Evolutionary conservation across 139 green algal species (phyloP), one percentile per base, ranked within the genome.

Genomic region (Chlamydomonas schloesseri): DNA sequence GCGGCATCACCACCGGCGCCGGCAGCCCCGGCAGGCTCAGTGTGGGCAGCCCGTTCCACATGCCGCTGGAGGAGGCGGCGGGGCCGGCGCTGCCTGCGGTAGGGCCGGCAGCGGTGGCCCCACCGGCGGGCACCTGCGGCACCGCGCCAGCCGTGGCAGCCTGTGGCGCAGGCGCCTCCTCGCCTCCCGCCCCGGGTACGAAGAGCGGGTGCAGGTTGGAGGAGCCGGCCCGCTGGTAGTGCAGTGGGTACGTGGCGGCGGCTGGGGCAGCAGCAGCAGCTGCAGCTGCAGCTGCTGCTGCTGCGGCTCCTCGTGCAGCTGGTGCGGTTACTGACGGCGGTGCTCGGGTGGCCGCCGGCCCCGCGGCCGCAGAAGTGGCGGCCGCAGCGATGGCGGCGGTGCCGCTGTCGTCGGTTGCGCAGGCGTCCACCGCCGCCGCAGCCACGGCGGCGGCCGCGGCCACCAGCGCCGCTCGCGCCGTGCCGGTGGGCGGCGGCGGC

Each of bases 191-290:
- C n/a, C 8, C 42, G 42, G 42, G 42, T 5, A 50, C 6, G 6
- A 50, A 8, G 67, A 85, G 23, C 31, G 79, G 23, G 31, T 85
- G 79, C 14, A 85, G 9, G 15, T n/a, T 55, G 10, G 79, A 85
- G 37, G 79, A 85, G n/a, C 79, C 79, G 21, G 79, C 67, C 23
- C 79, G 79, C 67, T 85, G 79, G 79, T 70, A 85, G 17, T 50
- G 64, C 67, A 85, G 67, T 46, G 17, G 2, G 50, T 85, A 67
- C 11, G 37, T 15, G 79, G 79, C 31, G 67, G 79, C 23, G 1
- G 15, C 6, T 31, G 62, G 37, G 24, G n/a, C 46, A 20, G 73
- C 73, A 70, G 26, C n/a, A 47, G 47, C 31, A 5, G 47, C 46
- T 24, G 4, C 9, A 1, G 21, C 20, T n/a, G n/a, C n/a, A n/a